Percentiles rank a stretch among this genome's conserved stretches.
These are phyloP conservation scores for Tuber magnatum DNA, from an alignment of 495 filamentous ascomycete genomes.

Conservation along the genomic window DNA sequence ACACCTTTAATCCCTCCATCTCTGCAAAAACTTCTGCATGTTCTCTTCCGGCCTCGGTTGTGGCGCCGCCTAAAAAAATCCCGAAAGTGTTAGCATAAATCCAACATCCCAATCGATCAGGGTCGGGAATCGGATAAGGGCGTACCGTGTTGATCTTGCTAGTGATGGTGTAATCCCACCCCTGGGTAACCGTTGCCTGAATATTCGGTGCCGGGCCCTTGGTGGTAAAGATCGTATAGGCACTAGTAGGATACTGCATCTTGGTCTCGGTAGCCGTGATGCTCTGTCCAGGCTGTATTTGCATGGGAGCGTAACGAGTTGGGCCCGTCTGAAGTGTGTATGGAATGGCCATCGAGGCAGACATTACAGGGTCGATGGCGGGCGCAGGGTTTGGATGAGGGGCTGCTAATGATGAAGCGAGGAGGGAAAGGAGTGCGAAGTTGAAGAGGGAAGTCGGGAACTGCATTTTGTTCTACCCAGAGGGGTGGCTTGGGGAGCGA, in stretches of 20 bases:
- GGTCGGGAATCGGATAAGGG: slow-evolving; percentile 17
- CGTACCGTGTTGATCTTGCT: slow-evolving; percentile 62
- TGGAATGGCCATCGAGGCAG: slow-evolving; percentile 47
- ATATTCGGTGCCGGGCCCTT: slow-evolving; percentile 52
- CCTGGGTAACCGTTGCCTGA: slow-evolving; percentile 56
- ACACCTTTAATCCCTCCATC: slow-evolving; percentile 53
- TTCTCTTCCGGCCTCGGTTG: slow-evolving; percentile 49
- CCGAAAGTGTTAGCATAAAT: slow-evolving; percentile 22
- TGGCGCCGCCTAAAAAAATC: slow-evolving; percentile 44
- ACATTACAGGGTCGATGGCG: slow-evolving; percentile 28
- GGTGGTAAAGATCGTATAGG: slow-evolving; percentile 53
- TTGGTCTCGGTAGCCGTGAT: slow-evolving; percentile 54
- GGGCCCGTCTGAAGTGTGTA: slow-evolving; percentile 58
- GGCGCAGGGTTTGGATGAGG: slow-evolving; percentile 14
- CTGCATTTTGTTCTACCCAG: background rate
- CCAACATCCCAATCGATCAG: background rate
- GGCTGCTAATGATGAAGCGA: slow-evolving; percentile 28
- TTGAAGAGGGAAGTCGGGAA: background rate
- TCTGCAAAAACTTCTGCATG: slow-evolving; percentile 53
- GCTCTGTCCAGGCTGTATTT: slow-evolving; percentile 56
- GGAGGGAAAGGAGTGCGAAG: background rate
- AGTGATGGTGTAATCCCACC: slow-evolving; percentile 50
- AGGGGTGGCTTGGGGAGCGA: background rate
- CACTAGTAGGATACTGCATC: slow-evolving; percentile 56
- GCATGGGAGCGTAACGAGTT: slow-evolving; percentile 68